Evolutionary conservation across 2,329 filamentous ascomycete species (phyloP).

Genomic region (Lasiodiplodia theobromae): DNA sequence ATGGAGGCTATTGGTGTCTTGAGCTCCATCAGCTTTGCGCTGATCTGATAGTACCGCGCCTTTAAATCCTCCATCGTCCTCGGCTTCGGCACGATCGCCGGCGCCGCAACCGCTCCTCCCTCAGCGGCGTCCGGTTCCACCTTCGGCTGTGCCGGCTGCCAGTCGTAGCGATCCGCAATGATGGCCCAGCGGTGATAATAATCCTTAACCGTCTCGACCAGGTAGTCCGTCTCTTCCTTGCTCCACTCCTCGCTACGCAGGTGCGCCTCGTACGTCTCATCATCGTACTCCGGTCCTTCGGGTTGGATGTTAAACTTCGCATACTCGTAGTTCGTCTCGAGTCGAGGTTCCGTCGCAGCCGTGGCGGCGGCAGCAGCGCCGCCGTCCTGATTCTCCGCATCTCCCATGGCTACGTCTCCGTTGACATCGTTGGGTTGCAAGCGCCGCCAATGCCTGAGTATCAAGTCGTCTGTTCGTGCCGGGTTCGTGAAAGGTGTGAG

Average conservation of each 20-base stretch:
- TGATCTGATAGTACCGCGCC: slow-evolving; percentile 86
- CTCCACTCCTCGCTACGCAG: slow-evolving; percentile 82
- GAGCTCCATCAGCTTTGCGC: slow-evolving; percentile 58
- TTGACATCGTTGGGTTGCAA: slow-evolving; percentile 49
- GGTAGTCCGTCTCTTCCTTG: slow-evolving; percentile 91
- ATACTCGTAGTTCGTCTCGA: slow-evolving; percentile 66
- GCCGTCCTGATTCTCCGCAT: slow-evolving; percentile 43
- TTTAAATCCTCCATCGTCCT: slow-evolving; percentile 92
- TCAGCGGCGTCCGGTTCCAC: slow-evolving; percentile 2
- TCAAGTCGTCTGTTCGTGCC: slow-evolving; percentile 74
- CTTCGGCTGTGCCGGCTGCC: slow-evolving; percentile 48
- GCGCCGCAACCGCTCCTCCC: slow-evolving; percentile 45
- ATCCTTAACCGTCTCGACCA: slow-evolving; percentile 76
- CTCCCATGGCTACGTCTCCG: slow-evolving; percentile 37
- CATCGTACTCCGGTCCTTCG: slow-evolving; percentile 79
- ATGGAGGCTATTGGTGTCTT: slow-evolving; percentile 62
- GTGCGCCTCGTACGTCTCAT: slow-evolving; percentile 82
- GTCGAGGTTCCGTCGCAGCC: slow-evolving; percentile 35
- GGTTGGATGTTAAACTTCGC: slow-evolving; percentile 88
- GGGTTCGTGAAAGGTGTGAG: slow-evolving; percentile 73
- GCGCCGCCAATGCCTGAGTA: slow-evolving; percentile 82
- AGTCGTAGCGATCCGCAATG: slow-evolving; percentile 93
- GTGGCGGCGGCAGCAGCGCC: slow-evolving; percentile 24
- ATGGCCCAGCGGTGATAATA: slow-evolving; percentile 91
- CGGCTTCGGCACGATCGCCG: slow-evolving; percentile 46